Conservation (phyloP, 192 early-diverging fungal species). For the Ambispora gerdemannii region DNA sequence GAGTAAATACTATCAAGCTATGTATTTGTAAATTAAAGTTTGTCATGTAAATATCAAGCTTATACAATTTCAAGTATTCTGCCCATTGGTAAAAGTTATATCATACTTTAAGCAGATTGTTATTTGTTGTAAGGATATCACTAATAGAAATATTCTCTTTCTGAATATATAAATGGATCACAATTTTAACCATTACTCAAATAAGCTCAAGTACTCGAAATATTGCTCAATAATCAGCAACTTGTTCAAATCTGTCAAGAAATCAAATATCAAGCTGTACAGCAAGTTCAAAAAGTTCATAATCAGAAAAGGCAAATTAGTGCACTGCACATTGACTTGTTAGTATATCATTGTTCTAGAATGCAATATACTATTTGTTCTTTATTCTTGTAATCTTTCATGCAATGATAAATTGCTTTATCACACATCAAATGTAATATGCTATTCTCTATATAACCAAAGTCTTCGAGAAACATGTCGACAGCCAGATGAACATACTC, state of each 20-base stretch:
- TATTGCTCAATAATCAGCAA: neutral
- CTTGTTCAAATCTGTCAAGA: conserved; percentile 11
- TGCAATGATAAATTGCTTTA: neutral
- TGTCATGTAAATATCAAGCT: neutral
- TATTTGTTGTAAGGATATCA: neutral
- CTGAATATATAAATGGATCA: conserved; percentile 7
- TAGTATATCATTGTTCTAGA: neutral
- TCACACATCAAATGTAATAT: neutral
- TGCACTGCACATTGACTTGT: neutral
- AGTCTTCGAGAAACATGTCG: conserved; percentile 1
- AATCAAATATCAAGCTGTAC: neutral
- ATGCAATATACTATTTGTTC: neutral
- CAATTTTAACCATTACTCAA: neutral
- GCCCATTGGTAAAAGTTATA: conserved; percentile 8
- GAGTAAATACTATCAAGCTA: conserved; percentile 10
- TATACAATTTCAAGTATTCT: conserved; percentile 5
- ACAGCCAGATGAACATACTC: neutral
- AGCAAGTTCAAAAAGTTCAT: neutral
- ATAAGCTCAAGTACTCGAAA: conserved; percentile 16
- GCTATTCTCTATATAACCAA: neutral
- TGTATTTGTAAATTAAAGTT: neutral
- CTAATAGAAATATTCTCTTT: neutral
- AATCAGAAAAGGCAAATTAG: neutral
- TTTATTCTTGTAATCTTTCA: neutral
- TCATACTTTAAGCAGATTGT: conserved; percentile 18